These are phyloP conservation scores for Pichia gijzeniarum DNA, from an alignment of 805 yeast genomes.

Conservation along the genomic window DNA sequence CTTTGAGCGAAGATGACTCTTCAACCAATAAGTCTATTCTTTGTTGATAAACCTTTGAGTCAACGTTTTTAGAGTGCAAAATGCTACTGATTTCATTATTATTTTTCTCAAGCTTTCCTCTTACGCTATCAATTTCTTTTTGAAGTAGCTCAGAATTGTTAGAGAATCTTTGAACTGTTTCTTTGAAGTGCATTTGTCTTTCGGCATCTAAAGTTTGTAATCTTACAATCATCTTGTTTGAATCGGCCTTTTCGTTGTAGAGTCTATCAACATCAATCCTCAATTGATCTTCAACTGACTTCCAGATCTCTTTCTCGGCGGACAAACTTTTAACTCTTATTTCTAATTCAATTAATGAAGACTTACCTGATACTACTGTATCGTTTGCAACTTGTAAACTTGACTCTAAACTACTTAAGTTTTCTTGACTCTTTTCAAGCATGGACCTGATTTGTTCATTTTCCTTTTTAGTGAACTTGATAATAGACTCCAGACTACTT, in stretches of 20 bases:
- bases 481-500: constrained; percentile 34
- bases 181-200: constrained; percentile 46
- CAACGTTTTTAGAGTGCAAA: constrained; percentile 49
- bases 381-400: constrained; percentile 43
- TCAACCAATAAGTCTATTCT: constrained; percentile 50
- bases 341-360: constrained; percentile 37
- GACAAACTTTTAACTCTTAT: constrained; percentile 41
- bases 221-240: constrained; percentile 51
- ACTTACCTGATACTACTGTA: constrained; percentile 49
- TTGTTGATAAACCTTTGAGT: constrained; percentile 49
- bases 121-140: constrained; percentile 37
- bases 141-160: constrained; percentile 46
- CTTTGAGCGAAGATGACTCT: constrained; percentile 37
- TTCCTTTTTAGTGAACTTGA: constrained; percentile 39
- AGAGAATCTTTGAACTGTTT: constrained; percentile 43
- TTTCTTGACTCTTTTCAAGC: constrained; percentile 35
- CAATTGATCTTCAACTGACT: constrained; percentile 42
- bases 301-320: constrained; percentile 50
- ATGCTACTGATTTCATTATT: constrained; percentile 46
- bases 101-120: constrained; percentile 41
- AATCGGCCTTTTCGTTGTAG: constrained; percentile 50
- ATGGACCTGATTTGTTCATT: constrained; percentile 37
- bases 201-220: constrained; percentile 58
- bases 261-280: constrained; percentile 46
- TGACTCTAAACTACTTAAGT: constrained; percentile 40